Evolutionary conservation across 176 grass and related monocot species (phyloP), one percentile per base, ranked within the genome.

Genomic region (Oryza rufipogon): DNA sequence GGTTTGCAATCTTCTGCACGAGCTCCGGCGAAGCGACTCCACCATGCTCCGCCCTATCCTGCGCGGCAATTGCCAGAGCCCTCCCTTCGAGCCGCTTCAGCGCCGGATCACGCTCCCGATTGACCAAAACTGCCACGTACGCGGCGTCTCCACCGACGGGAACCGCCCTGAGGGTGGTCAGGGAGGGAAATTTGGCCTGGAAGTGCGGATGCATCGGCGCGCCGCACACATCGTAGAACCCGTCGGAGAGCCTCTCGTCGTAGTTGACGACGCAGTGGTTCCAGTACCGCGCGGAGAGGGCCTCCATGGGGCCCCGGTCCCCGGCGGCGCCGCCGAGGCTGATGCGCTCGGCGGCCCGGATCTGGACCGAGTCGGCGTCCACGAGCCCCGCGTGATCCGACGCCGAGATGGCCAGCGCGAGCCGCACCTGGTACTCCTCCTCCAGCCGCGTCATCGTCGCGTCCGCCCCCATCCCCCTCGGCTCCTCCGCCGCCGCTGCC

Each of bases 301-400:
- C 83, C 75, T 96, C 93, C 85, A 80, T 90, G 60, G 82, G 80
- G 32, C 64, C 86, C 72, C 82, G 76, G 78, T 86, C 86, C 12
- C 68, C 68, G 23, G 58, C 56, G 10, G 20, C 76, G 7, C 30
- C 52, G 5, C 93, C 93, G 12, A 99, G 86, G 87, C 96, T 99
- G 80, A 96, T 99, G 74, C 90, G 91, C 91, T 99, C 94, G 15
- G 96, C 96, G 0, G 84, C 96, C 60, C 92, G 92, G 80, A 99
- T 95, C 87, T 99, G 96, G n/a, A 99, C 91, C 68, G 89, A 94
- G 87, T 99, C 96, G 2, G 93, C 84, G 79, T 99, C 96, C 74
- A 96, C 88, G 12, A 96, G 76, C 9, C 93, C 96, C 67, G 89
- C 90, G 64, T 92, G 96, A 81, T 99, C 93, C 11, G 91, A 96